These are phyloP conservation scores for Corymbia calophylla DNA, from an alignment of 441 rosid species.

Conservation along the genomic window DNA sequence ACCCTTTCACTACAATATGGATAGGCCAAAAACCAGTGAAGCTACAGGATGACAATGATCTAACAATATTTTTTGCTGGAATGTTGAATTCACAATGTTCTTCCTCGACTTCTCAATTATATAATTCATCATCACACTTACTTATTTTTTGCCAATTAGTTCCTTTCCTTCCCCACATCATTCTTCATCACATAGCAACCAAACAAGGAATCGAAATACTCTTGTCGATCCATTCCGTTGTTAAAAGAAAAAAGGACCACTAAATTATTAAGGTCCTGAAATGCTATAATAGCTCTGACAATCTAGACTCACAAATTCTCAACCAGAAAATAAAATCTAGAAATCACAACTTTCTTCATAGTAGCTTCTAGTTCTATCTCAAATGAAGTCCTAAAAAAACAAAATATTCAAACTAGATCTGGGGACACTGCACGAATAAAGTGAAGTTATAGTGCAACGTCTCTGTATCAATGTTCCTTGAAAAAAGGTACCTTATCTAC, in stretches of 20 bases:
- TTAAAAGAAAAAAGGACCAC: background rate
- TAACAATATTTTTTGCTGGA: background rate
- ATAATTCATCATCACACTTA: background rate
- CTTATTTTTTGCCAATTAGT: background rate
- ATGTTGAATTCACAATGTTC: background rate
- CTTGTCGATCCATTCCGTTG: background rate
- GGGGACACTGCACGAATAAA: background rate
- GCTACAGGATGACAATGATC: background rate
- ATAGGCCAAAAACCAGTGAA: background rate
- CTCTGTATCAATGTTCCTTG: constrained; percentile 22
- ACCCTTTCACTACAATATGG: background rate
- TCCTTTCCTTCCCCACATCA: background rate
- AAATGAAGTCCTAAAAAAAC: background rate
- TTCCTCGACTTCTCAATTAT: background rate
- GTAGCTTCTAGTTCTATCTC: background rate
- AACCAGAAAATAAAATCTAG: background rate
- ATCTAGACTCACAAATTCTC: background rate
- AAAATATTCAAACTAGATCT: background rate
- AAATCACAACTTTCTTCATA: background rate
- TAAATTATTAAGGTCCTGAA: background rate
- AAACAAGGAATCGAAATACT: background rate
- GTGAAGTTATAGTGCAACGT: background rate
- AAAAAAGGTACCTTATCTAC: constrained; percentile 42
- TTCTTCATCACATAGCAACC: background rate
- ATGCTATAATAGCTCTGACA: background rate